Base-by-base conservation (phyloP, 2,329 filamentous ascomycete species). In the Fusarium miscanthi region DNA sequence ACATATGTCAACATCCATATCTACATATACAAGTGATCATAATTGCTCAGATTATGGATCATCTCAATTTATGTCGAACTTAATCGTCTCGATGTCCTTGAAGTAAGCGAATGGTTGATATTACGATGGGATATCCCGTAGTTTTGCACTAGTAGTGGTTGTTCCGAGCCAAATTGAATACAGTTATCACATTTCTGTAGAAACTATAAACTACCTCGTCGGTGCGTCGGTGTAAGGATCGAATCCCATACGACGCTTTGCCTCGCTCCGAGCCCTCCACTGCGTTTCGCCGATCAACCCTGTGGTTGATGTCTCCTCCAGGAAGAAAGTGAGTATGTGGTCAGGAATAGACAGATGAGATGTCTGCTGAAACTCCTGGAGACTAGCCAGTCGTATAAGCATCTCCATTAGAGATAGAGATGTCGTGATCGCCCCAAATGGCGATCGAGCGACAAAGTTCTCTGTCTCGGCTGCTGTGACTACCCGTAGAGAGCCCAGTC, bases 321-420 rank as follows among this genome's bases (percentile, higher is more conserved):
- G 85, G 83, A 97, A 98, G 83, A 97, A 97, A 58, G 92, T 94
- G 43, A 97, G 85, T 5, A 97, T 89, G 76, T 97, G 93, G 79
- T 98, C 95, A 3, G 93, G 93, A 69, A 97, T 96, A 11, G 94
- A 89, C n/a, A 97, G 87, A 77, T 97, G 94, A 1, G 93, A 94
- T 43, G 90, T 88, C 84, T 98, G 95, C 79, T 97, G 93, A 80
- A 96, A 97, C 83, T 97, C 94, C 79, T 97, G 95, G 19, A 97
- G 88, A 27, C 94, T 94, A 8, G 93, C 91, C 51, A 98, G 87
- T 45, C 95, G 93, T 51, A 97, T 89, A 37, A 97, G 86, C 85
- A 95, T 96, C 81, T 98, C 95, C 59, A 98, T 88, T 13, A 97
- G 88, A 3, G 95, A 97, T 72, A 87, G 82, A 72, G 86, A 91